Percentiles rank a stretch among this genome's conserved stretches.
These are phyloP conservation scores for Heritiera fomes DNA, from an alignment of 345 rosid genomes.

Conservation along the genomic window DNA sequence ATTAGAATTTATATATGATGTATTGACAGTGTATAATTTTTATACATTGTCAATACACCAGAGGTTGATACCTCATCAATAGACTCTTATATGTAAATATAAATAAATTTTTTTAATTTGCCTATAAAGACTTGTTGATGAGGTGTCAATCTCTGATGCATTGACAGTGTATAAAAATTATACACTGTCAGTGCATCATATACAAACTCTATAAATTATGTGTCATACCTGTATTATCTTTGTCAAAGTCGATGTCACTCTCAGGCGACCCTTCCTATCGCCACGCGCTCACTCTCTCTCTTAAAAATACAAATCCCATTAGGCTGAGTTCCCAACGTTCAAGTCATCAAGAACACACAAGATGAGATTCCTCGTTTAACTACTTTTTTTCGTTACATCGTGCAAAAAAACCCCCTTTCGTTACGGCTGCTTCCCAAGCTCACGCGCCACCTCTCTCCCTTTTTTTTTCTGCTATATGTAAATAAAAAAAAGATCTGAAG, in stretches of 20 bases:
- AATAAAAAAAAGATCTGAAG: constrained; percentile 24
- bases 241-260: constrained; percentile 24
- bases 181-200: no score
- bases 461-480: neutral
- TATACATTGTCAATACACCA: no score
- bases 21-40: no score
- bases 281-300: constrained; percentile 13
- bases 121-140: no score
- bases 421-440: neutral
- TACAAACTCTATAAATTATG: no score
- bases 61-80: no score
- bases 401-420: neutral
- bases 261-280: constrained; percentile 8
- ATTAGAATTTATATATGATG: no score
- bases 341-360: neutral
- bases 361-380: constrained; percentile 16
- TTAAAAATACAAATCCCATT: neutral
- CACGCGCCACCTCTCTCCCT: constrained; percentile 12
- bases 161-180: no score
- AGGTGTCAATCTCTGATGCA: no score
- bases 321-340: constrained; percentile 12
- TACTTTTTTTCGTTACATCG: neutral
- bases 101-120: no score
- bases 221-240: neutral
- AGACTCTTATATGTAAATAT: no score